Evolutionary conservation across 495 filamentous ascomycete species (phyloP), one percentile per base, ranked within the genome.

Genomic region (Aspergillus bertholletiae): DNA sequence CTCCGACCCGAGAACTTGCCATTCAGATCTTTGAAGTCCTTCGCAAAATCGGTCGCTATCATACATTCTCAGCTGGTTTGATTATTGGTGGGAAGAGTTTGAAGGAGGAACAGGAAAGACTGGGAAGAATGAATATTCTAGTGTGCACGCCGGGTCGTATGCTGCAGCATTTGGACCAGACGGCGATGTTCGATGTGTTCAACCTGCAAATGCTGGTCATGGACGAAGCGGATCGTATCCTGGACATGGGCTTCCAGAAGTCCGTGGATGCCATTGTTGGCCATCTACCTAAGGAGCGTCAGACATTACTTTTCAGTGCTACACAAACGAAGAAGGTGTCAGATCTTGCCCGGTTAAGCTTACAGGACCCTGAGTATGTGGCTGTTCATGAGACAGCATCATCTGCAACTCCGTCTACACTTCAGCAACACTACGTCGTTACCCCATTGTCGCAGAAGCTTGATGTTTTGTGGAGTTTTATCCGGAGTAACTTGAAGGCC

Each of bases 1-100:
- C 92, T 6, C 94, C 94, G 0, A 99, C 94, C 5, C 85, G 94
- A 61, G 94, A 99, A 67, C 76, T 99, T 26, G 94, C 94, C 1
- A 90, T 95, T 21, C 94, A 99, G 71, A 99, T 97, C 44, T 99
- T 99, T 69, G 90, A 96, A 44, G 93, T 97, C 0, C 69, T 99
- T 60, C 82, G 90, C 20, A 96, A 93, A 63, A 84, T 99, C 45
- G 94, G 94, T 6, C 80, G 90, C 39, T 85, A 92, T 43, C 94
- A 99, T 69, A 77, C 83, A 20, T 96, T 97, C 67, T 95, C 93
- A 2, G 94, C 94, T 1, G 94, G 95, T 0, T 68, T 99, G 61
- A 84, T 99, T 1, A 97, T 97, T 60, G 94, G 94, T n/a, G 94
- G 94, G 8, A 95, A 92, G 76, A 89, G 83, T 73, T 63, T 96